A percentile compares a stretch with the other conserved stretches of the same genome.
These are phyloP conservation scores for Globisporangium alternatum DNA, from an alignment of 352 stramenopile genomes.

Conservation along the genomic window DNA sequence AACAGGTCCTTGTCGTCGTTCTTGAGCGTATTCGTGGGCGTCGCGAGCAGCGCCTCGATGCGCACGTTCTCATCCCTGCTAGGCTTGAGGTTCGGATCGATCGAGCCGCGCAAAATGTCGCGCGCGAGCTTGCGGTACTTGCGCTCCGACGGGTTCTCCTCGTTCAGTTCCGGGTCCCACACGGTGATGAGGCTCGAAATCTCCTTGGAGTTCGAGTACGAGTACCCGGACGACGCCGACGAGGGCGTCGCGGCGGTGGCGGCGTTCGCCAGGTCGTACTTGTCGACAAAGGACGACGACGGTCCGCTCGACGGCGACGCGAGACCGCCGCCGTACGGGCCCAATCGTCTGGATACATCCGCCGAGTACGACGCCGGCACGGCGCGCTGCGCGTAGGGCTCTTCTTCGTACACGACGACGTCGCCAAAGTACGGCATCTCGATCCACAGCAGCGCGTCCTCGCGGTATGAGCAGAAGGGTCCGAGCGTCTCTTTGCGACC, in stretches of 20 bases:
- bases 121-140: slow-evolving; percentile 98
- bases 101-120: slow-evolving; percentile 94
- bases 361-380: slow-evolving; percentile 51
- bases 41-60: slow-evolving; percentile 92
- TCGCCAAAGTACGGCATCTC: slow-evolving; percentile 92
- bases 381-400: slow-evolving; percentile 81
- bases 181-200: slow-evolving; percentile 62
- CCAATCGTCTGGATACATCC: slow-evolving; percentile 41
- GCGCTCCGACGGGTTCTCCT: slow-evolving; percentile 93
- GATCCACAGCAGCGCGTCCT: slow-evolving; percentile 81
- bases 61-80: slow-evolving; percentile 92
- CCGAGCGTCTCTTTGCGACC: slow-evolving; percentile 64
- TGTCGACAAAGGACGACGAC: slow-evolving; percentile 30
- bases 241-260: slow-evolving; percentile 7
- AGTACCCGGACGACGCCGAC: slow-evolving; percentile 14
- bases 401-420: slow-evolving; percentile 91
- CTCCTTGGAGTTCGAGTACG: slow-evolving; percentile 27
- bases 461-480: slow-evolving; percentile 76
- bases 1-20: slow-evolving; percentile 92
- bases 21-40: slow-evolving; percentile 92
- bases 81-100: slow-evolving; percentile 97
- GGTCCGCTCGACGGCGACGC: slow-evolving; percentile 16
- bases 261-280: slow-evolving; percentile 30
- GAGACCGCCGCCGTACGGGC: slow-evolving; percentile 26
- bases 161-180: slow-evolving; percentile 84